Evolutionary conservation across 1,284 basidiomycete species (phyloP).

Genomic region (Salmacisia buchloeana): DNA sequence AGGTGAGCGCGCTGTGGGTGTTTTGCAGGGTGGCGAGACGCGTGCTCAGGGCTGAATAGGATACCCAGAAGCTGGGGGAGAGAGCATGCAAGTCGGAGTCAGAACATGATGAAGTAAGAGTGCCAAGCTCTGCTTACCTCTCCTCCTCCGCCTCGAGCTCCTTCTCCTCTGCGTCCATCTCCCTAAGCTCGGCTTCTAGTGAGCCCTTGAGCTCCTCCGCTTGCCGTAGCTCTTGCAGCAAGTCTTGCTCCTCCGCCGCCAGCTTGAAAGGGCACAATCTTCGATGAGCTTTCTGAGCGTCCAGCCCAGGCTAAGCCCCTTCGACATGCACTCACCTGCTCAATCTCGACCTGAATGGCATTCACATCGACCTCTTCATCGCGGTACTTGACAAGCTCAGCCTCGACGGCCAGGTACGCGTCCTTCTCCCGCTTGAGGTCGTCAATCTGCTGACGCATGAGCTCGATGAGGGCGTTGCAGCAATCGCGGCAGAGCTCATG

Average conservation of each 20-base stretch:
- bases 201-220: constrained; percentile 47
- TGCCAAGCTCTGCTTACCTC: constrained; percentile 59
- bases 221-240: constrained; percentile 21
- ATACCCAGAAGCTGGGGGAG: constrained; percentile 74
- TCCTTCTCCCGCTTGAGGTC: constrained; percentile 86
- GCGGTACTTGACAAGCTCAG: constrained; percentile 28
- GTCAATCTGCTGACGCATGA: constrained; percentile 75
- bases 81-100: constrained; percentile 8
- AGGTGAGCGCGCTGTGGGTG: constrained; percentile 65
- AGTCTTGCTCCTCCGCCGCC: constrained; percentile 15
- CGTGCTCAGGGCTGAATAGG: constrained; percentile 67
- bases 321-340: not conserved
- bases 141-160: constrained; percentile 68
- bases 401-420: constrained; percentile 56
- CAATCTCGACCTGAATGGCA: constrained; percentile 10
- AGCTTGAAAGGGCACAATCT: constrained; percentile 11
- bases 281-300: not conserved
- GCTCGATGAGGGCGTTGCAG: constrained; percentile 71
- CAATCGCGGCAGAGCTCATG: constrained; percentile 95
- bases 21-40: constrained; percentile 63
- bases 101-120: not conserved
- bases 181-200: constrained; percentile 67
- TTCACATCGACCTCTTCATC: constrained; percentile 13
- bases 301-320: not conserved
- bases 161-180: constrained; percentile 67